phyloP scores from a whole-genome alignment of 768 basidiomycete species.

The Tricholoma sp. region DNA sequence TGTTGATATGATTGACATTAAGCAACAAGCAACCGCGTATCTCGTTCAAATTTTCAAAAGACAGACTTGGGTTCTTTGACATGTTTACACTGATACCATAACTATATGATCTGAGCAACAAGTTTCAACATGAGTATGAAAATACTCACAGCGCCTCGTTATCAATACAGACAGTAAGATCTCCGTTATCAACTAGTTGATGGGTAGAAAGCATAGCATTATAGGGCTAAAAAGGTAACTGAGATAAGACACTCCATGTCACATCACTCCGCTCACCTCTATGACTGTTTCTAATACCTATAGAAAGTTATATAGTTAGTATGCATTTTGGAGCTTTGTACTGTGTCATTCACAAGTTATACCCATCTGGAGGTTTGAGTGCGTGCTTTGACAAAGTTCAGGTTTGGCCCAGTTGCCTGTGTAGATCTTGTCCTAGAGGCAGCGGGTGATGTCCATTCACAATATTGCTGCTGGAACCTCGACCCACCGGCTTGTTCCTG shows the following conservation, averaged over 20 bases:
- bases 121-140: not conserved
- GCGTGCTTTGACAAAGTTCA: no score
- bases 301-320: no score
- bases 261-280: slow-evolving; percentile 56
- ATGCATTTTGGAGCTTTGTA: no score
- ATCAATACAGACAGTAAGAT: slow-evolving; percentile 80
- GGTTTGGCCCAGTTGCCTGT: no score
- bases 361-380: no score
- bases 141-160: slow-evolving; percentile 74
- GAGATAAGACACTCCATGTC: slow-evolving; percentile 38
- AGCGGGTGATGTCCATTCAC: no score
- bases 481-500: no score
- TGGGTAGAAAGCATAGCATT: slow-evolving; percentile 81
- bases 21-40: slow-evolving; percentile 33
- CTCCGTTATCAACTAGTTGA: slow-evolving; percentile 83
- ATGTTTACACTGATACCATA: slow-evolving; percentile 68
- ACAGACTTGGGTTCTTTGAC: slow-evolving; percentile 58
- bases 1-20: not conserved
- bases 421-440: no score
- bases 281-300: slow-evolving; percentile 52
- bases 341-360: no score
- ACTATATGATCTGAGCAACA: slow-evolving; percentile 27
- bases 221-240: slow-evolving; percentile 62
- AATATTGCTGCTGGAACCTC: no score
- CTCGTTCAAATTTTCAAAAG: slow-evolving; percentile 63